These are phyloP conservation scores for Tricholoma bakamatsutake DNA, from an alignment of 768 basidiomycete species.

Conservation along the genomic window DNA sequence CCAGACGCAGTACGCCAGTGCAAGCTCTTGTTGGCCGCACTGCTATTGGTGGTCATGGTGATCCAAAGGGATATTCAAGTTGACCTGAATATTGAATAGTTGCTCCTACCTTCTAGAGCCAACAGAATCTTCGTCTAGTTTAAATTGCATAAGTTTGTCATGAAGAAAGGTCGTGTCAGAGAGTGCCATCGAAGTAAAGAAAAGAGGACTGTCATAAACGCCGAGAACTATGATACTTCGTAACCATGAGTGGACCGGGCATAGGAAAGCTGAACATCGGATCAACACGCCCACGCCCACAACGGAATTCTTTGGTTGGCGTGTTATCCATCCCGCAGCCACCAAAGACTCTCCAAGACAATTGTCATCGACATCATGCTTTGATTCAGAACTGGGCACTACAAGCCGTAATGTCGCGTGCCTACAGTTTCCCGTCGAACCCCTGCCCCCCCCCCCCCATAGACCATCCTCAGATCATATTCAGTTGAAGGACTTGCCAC, in stretches of 20 bases:
- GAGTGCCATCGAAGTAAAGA: slow-evolving; percentile 2
- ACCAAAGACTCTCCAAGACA: no score
- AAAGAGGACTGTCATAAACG: no score
- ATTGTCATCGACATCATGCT: no score
- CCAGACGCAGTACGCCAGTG: not conserved
- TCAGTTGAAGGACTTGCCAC: no score
- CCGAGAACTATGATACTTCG: no score
- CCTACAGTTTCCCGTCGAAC: no score
- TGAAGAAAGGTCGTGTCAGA: slow-evolving; percentile 5
- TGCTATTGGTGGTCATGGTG: slow-evolving; percentile 17
- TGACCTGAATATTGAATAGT: not conserved
- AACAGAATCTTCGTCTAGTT: slow-evolving; percentile 28
- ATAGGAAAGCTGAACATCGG: not conserved
- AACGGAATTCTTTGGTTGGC: not conserved
- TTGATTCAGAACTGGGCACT: no score
- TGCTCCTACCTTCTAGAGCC: slow-evolving; percentile 32
- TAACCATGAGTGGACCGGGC: no score
- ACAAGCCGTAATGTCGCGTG: no score
- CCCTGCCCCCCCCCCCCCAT: no score
- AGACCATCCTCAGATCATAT: no score
- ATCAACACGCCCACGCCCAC: not conserved
- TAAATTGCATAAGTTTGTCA: not conserved
- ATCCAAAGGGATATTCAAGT: slow-evolving; percentile 2
- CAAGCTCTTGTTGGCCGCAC: slow-evolving; percentile 9
- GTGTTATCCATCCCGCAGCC: no score